A percentile compares a stretch with the other conserved stretches of the same genome.
phyloP scores from a whole-genome alignment of 1,284 basidiomycete genomes.

The Ceratobasidium sp. region DNA sequence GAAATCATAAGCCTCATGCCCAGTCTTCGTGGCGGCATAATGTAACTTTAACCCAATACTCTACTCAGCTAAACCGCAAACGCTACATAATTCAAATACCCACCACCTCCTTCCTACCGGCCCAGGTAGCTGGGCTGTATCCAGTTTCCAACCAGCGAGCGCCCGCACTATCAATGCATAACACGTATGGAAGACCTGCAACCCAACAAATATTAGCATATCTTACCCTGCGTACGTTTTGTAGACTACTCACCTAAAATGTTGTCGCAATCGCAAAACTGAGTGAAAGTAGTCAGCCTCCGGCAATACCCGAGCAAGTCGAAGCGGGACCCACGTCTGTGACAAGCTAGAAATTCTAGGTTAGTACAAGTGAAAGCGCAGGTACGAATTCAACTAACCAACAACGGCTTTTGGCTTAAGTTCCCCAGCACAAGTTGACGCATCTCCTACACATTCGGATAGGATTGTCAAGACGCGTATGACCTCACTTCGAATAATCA shows the following conservation, averaged over 20 bases:
- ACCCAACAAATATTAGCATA: background rate
- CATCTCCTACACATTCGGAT: background rate
- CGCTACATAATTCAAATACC: background rate
- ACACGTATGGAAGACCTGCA: conserved; percentile 2
- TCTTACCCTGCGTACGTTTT: background rate
- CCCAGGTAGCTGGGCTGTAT: background rate
- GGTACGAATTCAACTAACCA: background rate
- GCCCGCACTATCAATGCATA: background rate
- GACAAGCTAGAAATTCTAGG: background rate
- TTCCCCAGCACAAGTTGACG: background rate
- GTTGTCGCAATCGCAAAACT: background rate
- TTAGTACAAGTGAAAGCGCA: background rate
- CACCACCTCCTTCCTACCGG: background rate
- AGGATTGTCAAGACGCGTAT: background rate
- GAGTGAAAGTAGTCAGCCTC: background rate
- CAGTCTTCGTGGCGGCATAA: background rate
- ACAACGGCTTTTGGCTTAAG: background rate
- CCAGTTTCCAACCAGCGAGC: background rate
- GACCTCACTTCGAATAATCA: background rate
- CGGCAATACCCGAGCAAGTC: background rate
- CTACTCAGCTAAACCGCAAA: background rate
- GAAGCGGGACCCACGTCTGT: conserved; percentile 2
- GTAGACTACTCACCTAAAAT: background rate
- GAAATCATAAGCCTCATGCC: background rate
- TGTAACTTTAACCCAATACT: background rate